Evolutionary conservation across 495 filamentous ascomycete genomes (phyloP).

Genomic region (Letharia columbiana): DNA sequence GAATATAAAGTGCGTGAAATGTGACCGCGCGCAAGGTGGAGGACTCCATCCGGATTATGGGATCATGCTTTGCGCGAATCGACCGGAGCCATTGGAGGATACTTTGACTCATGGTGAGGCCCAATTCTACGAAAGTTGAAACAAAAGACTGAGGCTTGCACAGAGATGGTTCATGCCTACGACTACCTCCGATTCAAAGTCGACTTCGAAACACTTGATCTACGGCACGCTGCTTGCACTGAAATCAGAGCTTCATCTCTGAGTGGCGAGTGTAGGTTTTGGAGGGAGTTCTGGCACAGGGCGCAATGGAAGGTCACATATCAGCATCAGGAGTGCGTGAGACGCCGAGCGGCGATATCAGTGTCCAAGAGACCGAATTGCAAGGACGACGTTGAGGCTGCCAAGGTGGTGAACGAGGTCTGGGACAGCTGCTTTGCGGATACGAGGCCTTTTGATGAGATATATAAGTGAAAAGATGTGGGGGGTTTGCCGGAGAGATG

Average conservation of each 20-base stretch:
- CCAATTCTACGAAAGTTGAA: background rate
- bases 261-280: conserved; percentile 89
- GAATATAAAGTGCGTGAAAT: conserved; percentile 78
- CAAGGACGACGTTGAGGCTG: conserved; percentile 79
- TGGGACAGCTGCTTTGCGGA: conserved; percentile 96
- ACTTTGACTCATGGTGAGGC: conserved; percentile 64
- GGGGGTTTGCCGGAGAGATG: background rate
- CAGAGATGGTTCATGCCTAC: conserved; percentile 93
- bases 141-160: conserved; percentile 1
- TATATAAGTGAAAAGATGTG: conserved; percentile 60
- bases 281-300: conserved; percentile 70
- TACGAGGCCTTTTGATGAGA: conserved; percentile 91
- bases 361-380: conserved; percentile 66
- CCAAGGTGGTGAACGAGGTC: conserved; percentile 85
- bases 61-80: conserved; percentile 84
- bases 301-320: conserved; percentile 81
- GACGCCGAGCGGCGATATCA: conserved; percentile 66
- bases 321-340: conserved; percentile 89
- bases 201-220: conserved; percentile 56
- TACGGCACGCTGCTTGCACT: conserved; percentile 90
- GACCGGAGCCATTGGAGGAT: conserved; percentile 75
- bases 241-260: conserved; percentile 93
- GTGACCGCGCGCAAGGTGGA: conserved; percentile 56
- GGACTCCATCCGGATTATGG: conserved; percentile 80
- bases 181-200: conserved; percentile 88